Conservation (phyloP, 768 basidiomycete genomes). For the Panus rudis region DNA sequence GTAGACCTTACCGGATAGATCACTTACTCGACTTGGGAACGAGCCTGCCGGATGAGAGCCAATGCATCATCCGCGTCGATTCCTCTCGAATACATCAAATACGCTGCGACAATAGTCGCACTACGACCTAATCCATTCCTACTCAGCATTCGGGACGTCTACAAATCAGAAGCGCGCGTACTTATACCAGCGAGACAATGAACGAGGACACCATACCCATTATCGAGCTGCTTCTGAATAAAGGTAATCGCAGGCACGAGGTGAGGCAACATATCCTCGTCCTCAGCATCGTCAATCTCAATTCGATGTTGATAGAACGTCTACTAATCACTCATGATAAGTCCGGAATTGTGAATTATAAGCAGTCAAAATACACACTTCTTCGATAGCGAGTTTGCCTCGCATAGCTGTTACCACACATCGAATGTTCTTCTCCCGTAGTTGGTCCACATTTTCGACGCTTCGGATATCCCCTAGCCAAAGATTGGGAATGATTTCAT, state of each 20-base stretch:
- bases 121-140: constrained; percentile 86
- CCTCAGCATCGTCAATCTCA: constrained; percentile 66
- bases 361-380: constrained; percentile 38
- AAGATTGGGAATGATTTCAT: constrained; percentile 70
- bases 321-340: constrained; percentile 31
- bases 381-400: constrained; percentile 56
- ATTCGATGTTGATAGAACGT: constrained; percentile 78
- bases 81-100: constrained; percentile 71
- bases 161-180: constrained; percentile 30
- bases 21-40: constrained; percentile 68
- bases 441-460: constrained; percentile 51
- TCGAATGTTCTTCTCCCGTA: constrained; percentile 67
- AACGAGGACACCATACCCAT: constrained; percentile 71
- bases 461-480: constrained; percentile 83
- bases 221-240: constrained; percentile 72
- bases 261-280: constrained; percentile 73
- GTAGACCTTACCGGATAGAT: too few species aligned
- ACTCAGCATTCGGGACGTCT: background rate
- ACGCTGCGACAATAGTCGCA: constrained; percentile 80
- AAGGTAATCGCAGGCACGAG: constrained; percentile 76
- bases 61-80: constrained; percentile 56
- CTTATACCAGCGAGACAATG: constrained; percentile 91
- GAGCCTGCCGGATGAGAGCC: constrained; percentile 53
- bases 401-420: constrained; percentile 71
- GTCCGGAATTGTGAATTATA: background rate